Evolutionary conservation across 257 asterid genomes (phyloP), one percentile per base, ranked within the genome.

Genomic region (Primulina eburnea): DNA sequence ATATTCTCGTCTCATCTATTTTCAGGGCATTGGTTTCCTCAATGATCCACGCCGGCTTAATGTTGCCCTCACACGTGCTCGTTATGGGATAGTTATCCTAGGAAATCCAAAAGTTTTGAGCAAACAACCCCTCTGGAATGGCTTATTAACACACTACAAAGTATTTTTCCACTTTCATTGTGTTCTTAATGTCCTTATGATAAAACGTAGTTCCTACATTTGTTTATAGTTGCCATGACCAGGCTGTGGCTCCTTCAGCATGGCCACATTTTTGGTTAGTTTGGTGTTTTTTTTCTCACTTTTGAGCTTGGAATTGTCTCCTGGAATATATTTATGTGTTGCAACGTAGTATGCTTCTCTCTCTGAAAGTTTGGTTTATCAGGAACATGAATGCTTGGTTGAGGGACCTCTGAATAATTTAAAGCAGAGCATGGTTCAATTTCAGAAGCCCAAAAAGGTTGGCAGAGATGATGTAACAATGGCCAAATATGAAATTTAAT

Each of bases 31-130:
- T 77, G 98, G 98, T 79, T 94, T 94, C 76, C 97, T 94, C 76
- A 94, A 94, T 79, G 99, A 94, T 77, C 99, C 99, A 29, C 93
- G 97, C 21, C 88, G 97, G 70, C 99, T 94, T 69, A 94, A 91
- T 83, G 99, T 94, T 62, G 98, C 99, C 58, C 96, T 94, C 62
- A 94, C 99, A 33, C 98, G 99, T 79, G 99, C 98, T 79, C 98
- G 95, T 61, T 94, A 94, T 84, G 99, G 99, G 69, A 89, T 91
- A 60, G 99, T 94, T 71, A 86, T 94, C 72, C 73, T 94, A 80
- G 99, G 99, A 78, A 94, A 94, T 74, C 99, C 99, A 30, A 91
- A 94, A 85, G 99, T 94, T 76, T 82, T 94, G 65, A 91, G 99
- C 82, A 94, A 89, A 75, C 98, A 94, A 79, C 95, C 96, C 24